Evolutionary conservation across 495 filamentous ascomycete species (phyloP).

Genomic region (Hapsidospora chrysogenum): DNA sequence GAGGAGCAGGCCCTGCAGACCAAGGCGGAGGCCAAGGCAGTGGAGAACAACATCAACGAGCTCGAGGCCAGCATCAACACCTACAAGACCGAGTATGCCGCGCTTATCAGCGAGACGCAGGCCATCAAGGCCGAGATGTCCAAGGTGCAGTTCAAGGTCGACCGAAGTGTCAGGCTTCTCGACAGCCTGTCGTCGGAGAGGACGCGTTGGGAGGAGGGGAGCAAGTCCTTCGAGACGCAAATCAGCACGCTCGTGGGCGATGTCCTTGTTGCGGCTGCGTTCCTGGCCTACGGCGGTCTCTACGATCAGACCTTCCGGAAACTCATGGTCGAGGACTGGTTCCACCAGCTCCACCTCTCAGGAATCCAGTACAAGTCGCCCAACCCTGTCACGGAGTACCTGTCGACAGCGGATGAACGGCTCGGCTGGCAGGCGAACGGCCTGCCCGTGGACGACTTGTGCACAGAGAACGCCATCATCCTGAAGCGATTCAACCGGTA

Average conservation of each 20-base stretch:
- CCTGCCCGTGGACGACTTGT: constrained; percentile 96
- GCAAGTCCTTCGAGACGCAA: constrained; percentile 94
- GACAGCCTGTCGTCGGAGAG: constrained; percentile 91
- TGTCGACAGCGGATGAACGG: constrained; percentile 91
- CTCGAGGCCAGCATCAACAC: constrained; percentile 82
- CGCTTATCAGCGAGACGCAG: constrained; percentile 91
- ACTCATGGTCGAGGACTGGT: constrained; percentile 93
- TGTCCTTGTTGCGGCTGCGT: constrained; percentile 84
- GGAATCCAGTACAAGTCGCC: constrained; percentile 83
- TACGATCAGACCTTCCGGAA: constrained; percentile 98
- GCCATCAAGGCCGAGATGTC: constrained; percentile 95
- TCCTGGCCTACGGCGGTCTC: constrained; percentile 93
- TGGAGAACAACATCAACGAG: constrained; percentile 66
- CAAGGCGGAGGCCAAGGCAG: constrained; percentile 82
- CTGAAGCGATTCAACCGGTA: constrained; percentile 96
- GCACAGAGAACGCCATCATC: constrained; percentile 96
- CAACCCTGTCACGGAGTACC: constrained; percentile 89
- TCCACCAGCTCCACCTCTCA: constrained; percentile 75
- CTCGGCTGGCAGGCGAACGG: constrained; percentile 86
- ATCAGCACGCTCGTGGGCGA: constrained; percentile 94
- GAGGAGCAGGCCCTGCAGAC: constrained; percentile 84
- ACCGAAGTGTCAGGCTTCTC: constrained; percentile 83
- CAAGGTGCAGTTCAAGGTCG: constrained; percentile 91
- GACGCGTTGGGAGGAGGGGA: constrained; percentile 84
- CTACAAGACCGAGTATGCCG: constrained; percentile 96